Percentiles rank a stretch among this genome's conserved stretches.
phyloP scores from a whole-genome alignment of 176 grass and related monocot genomes.

The Aegilops longissima region DNA sequence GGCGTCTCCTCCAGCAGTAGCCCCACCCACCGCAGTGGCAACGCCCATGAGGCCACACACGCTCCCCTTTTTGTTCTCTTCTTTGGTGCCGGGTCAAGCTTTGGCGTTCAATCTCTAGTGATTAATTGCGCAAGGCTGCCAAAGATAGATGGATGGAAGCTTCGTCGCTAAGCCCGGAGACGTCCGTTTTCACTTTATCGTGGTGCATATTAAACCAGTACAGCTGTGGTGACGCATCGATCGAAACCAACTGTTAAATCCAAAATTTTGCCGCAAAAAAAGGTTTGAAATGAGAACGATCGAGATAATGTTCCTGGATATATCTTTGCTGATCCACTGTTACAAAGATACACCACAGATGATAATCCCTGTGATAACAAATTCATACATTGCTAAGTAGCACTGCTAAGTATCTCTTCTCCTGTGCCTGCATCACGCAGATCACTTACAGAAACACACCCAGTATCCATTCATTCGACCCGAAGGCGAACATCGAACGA shows the following conservation, averaged over 20 bases:
- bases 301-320: not conserved
- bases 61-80: not conserved
- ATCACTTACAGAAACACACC: constrained; percentile 10
- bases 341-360: not conserved
- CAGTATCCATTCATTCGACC: not conserved
- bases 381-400: no score
- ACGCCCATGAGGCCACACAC: not conserved
- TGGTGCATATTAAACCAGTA: not conserved
- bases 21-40: not conserved
- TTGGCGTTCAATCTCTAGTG: not conserved
- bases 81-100: not conserved
- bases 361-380: no score
- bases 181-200: not conserved
- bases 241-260: not conserved
- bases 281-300: not conserved
- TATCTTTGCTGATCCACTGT: not conserved
- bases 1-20: not conserved
- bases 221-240: not conserved
- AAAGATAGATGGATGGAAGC: not conserved
- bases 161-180: not conserved
- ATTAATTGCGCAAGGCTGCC: not conserved
- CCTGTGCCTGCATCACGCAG: not conserved
- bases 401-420: no score
- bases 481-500: not conserved
- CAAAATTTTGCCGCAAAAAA: not conserved